phyloP scores from a whole-genome alignment of 345 rosid species.

The Dimocarpus longan region DNA sequence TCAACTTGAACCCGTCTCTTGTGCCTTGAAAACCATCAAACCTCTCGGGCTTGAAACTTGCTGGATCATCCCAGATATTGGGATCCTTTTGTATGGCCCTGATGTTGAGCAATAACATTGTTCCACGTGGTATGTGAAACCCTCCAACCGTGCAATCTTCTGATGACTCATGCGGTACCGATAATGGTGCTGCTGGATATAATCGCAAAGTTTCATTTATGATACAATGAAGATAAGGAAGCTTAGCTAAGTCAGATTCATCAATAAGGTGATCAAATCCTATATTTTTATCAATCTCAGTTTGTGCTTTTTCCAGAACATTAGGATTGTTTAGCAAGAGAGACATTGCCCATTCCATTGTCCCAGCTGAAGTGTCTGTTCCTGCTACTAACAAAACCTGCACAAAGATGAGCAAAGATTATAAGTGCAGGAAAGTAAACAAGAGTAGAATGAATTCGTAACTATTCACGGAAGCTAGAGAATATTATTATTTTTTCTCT shows the following conservation, averaged over 20 bases:
- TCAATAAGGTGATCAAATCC: slow-evolving; percentile 38
- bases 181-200: slow-evolving; percentile 47
- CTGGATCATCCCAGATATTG: slow-evolving; percentile 33
- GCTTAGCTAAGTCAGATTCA: slow-evolving; percentile 47
- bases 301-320: slow-evolving; percentile 43
- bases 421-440: too few species aligned
- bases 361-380: slow-evolving; percentile 50
- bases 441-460: too few species aligned
- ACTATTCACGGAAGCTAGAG: too few species aligned
- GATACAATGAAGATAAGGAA: slow-evolving; percentile 52
- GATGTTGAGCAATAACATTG: slow-evolving; percentile 35
- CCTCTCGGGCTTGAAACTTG: slow-evolving; percentile 39
- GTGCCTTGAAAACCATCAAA: slow-evolving; percentile 16
- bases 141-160: slow-evolving; percentile 34
- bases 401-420: too few species aligned
- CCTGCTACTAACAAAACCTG: slow-evolving; percentile 56
- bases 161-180: slow-evolving; percentile 38
- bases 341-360: slow-evolving; percentile 64
- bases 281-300: slow-evolving; percentile 44
- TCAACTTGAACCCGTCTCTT: slow-evolving; percentile 35
- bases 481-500: too few species aligned
- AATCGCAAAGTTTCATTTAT: slow-evolving; percentile 59
- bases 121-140: slow-evolving; percentile 30
- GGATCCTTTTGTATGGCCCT: slow-evolving; percentile 43
- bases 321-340: slow-evolving; percentile 50